These are phyloP conservation scores for Aureobasidium mangrovei DNA, from an alignment of 2,329 filamentous ascomycete genomes.

Conservation along the genomic window DNA sequence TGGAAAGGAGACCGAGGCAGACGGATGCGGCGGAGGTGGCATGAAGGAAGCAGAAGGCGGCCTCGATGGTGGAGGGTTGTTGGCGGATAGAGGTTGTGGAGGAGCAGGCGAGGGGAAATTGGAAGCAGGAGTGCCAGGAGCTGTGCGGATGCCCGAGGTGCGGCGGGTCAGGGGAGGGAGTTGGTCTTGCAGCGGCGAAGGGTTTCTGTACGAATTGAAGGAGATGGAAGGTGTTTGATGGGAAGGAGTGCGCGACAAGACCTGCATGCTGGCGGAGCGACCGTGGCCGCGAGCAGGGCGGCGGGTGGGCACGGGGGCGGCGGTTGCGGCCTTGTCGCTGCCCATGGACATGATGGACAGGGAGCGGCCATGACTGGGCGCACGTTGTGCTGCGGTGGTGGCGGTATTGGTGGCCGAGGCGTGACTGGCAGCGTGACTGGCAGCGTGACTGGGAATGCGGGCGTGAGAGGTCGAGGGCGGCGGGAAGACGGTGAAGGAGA, in stretches of 20 bases:
- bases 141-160: slow-evolving; percentile 20
- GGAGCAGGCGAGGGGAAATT: slow-evolving; percentile 3
- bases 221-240: background rate
- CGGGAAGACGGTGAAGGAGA: slow-evolving; percentile 47
- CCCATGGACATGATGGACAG: slow-evolving; percentile 43
- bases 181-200: slow-evolving; percentile 34
- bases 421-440: background rate
- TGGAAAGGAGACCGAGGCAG: background rate
- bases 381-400: slow-evolving; percentile 29
- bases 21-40: slow-evolving; percentile 2
- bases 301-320: slow-evolving; percentile 13
- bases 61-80: background rate
- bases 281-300: slow-evolving; percentile 55
- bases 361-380: slow-evolving; percentile 38
- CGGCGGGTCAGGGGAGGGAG: slow-evolving; percentile 27
- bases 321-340: slow-evolving; percentile 31
- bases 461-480: slow-evolving; percentile 21
- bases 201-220: slow-evolving; percentile 25
- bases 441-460: slow-evolving; percentile 1
- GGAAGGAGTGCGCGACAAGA: slow-evolving; percentile 33
- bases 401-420: background rate
- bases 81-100: background rate
- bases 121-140: slow-evolving; percentile 15
- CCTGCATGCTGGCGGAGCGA: slow-evolving; percentile 74
- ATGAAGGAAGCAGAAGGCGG: slow-evolving; percentile 1